Conservation (phyloP, 495 filamentous ascomycete species). For the Penicilliopsis zonata region DNA sequence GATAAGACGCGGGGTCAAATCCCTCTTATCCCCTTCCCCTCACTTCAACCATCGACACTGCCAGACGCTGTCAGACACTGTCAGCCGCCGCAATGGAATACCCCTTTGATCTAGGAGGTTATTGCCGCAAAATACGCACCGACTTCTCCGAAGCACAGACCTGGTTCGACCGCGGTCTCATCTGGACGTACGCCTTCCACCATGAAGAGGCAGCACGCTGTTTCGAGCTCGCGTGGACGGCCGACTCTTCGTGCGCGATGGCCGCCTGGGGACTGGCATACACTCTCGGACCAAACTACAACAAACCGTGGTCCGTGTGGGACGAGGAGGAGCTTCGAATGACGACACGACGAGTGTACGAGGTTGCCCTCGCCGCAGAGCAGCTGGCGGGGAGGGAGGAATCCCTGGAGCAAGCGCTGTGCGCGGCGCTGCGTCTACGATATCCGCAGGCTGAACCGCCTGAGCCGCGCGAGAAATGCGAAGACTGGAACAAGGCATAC, state of each 20-base stretch:
- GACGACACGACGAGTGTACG: conserved; percentile 29
- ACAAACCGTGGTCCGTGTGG: conserved; percentile 60
- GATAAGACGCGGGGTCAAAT: too few relatives aligned
- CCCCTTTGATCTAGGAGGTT: conserved; percentile 46
- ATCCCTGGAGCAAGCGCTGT: conserved; percentile 41
- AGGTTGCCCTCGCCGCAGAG: conserved; percentile 17
- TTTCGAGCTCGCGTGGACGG: conserved; percentile 42
- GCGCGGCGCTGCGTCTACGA: conserved; percentile 42
- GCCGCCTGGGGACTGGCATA: conserved; percentile 60
- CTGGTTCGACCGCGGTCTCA: conserved; percentile 51
- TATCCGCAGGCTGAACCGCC: conserved; percentile 30
- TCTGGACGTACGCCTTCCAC: conserved; percentile 57
- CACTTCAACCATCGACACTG: too few relatives aligned
- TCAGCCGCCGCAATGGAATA: too few relatives aligned
- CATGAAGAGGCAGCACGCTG: conserved; percentile 49
- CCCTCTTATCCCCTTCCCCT: too few relatives aligned
- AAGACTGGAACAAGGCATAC: conserved; percentile 43
- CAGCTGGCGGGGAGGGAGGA: conserved; percentile 4
- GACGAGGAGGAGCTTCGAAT: conserved; percentile 41
- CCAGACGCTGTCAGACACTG: too few relatives aligned
- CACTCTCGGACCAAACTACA: conserved; percentile 57
- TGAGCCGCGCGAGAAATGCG: conserved; percentile 26
- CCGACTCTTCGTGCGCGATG: conserved; percentile 44
- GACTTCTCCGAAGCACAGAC: conserved; percentile 31
- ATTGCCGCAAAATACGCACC: conserved; percentile 33